Evolutionary conservation across 1,284 basidiomycete species (phyloP), one percentile per base, ranked within the genome.

Genomic region (Inonotus obliquus): DNA sequence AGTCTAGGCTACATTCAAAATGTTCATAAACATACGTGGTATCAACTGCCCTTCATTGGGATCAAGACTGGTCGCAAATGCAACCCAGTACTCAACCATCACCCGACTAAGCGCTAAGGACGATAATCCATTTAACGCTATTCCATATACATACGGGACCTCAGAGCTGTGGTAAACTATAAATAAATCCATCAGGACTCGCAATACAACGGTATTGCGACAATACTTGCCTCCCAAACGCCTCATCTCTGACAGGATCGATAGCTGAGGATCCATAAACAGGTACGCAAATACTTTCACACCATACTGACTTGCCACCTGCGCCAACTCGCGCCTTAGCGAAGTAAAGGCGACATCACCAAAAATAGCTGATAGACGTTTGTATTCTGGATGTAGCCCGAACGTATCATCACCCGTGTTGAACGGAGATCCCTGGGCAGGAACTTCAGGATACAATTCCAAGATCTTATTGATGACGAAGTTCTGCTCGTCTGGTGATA

Each of bases 51-150:
- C 76, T 60, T 82, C 81, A 63, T 82, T 83, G 4, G 81, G 79
- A 54, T 79, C 73, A 41, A 81, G 67, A 41, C 75, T 78, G 2
- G 75, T 76, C 0, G 76, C 77, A 61, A 82, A 82, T 0, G 81
- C 81, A n/a, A 82, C 71, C 80, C 80, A 82, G 59, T 81, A 81
- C 57, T 81, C 77, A 63, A 79, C 75, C 75, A 82, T 79, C 23
- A 37, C n/a, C 6, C 54, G 4, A 59, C 77, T 78, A 1, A 81
- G 62, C 55, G 3, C 70, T 69, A 5, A 73, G 68, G n/a, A 80
- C 80, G 82, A 60, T 81, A 81, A 57, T 81, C 77, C 62, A 79
- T 75, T 75, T 81, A 56, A 55, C 10, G 70, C 67, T 4, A 57
- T 64, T 7, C 74, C 73, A 52, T 76, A 80, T 0, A 81, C 75